Conservation (phyloP, 768 basidiomycete species). For the Sporobolomyces phaffii region DNA sequence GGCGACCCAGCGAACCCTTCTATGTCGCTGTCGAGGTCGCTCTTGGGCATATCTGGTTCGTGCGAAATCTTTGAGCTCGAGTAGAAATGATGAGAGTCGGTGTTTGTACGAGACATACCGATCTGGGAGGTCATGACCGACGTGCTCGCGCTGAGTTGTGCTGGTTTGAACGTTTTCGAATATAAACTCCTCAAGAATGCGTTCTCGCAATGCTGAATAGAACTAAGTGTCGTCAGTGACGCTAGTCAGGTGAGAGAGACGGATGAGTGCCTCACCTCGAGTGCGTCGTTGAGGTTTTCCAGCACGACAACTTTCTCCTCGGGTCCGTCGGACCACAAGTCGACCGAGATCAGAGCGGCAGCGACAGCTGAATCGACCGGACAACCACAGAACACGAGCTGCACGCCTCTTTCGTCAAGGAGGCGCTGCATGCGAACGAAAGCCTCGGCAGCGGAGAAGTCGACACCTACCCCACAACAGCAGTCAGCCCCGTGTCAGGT, state of each 20-base stretch:
- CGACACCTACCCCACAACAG: slow-evolving; percentile 59
- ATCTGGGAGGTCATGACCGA: slow-evolving; percentile 32
- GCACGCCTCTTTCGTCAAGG: slow-evolving; percentile 65
- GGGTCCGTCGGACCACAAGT: slow-evolving; percentile 61
- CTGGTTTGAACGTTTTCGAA: slow-evolving; percentile 36
- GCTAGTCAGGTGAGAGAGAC: no score
- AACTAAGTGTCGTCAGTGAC: no score
- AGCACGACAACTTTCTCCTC: slow-evolving; percentile 59
- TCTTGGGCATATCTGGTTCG: slow-evolving; percentile 36
- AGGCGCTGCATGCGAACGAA: slow-evolving; percentile 84
- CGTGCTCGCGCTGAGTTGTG: neutral
- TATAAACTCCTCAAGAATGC: slow-evolving; percentile 41
- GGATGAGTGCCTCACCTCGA: slow-evolving; percentile 53
- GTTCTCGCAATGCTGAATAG: slow-evolving; percentile 45
- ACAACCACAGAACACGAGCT: slow-evolving; percentile 83
- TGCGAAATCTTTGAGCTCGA: neutral
- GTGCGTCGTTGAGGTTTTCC: slow-evolving; percentile 72
- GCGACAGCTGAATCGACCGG: slow-evolving; percentile 59
- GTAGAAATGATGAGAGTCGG: neutral
- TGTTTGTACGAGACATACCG: neutral
- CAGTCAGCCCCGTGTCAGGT: neutral
- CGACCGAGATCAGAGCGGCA: slow-evolving; percentile 68
- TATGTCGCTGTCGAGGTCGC: slow-evolving; percentile 37
- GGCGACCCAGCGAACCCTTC: slow-evolving; percentile 37
- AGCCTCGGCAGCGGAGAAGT: slow-evolving; percentile 91